Conservation (phyloP, 106 monocot genomes). For the Acanthochlamys bracteata region DNA sequence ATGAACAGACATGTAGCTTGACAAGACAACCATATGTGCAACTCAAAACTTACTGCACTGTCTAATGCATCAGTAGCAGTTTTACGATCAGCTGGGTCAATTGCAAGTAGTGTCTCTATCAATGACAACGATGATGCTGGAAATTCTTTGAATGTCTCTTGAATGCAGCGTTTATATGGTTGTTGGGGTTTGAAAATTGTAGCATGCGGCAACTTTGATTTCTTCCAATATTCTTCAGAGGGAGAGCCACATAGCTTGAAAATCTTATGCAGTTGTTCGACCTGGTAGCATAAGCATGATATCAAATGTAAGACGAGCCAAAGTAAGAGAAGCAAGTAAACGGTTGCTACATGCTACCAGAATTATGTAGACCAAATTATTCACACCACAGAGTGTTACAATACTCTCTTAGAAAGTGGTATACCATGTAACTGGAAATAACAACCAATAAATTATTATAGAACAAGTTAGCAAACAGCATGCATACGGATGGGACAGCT, state of each 20-base stretch:
- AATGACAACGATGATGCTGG: slow-evolving; percentile 31
- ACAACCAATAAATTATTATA: no score
- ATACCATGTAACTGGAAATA: no score
- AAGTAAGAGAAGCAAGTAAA: no score
- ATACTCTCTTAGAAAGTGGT: no score
- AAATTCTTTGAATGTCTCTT: slow-evolving; percentile 39
- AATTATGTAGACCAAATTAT: no score
- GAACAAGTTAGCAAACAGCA: no score
- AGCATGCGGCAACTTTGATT: slow-evolving; percentile 15
- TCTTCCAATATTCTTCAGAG: slow-evolving; percentile 13
- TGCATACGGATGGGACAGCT: no score
- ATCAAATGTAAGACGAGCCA: not conserved
- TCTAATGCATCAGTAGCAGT: slow-evolving; percentile 32
- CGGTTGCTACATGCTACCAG: no score
- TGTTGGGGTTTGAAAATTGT: slow-evolving; percentile 40
- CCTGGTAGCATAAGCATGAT: slow-evolving; percentile 12
- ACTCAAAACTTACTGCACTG: slow-evolving; percentile 28
- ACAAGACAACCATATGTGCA: not conserved
- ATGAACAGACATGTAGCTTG: no score
- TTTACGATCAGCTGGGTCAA: slow-evolving; percentile 36
- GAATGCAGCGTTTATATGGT: slow-evolving; percentile 32
- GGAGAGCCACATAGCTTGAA: slow-evolving; percentile 42
- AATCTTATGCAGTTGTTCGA: slow-evolving; percentile 49
- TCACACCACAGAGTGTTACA: no score
- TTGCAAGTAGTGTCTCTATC: slow-evolving; percentile 24